Percentiles rank a stretch among this genome's conserved stretches.
Conservation (phyloP, 2,329 filamentous ascomycete species). For the Trichoderma simmonsii region DNA sequence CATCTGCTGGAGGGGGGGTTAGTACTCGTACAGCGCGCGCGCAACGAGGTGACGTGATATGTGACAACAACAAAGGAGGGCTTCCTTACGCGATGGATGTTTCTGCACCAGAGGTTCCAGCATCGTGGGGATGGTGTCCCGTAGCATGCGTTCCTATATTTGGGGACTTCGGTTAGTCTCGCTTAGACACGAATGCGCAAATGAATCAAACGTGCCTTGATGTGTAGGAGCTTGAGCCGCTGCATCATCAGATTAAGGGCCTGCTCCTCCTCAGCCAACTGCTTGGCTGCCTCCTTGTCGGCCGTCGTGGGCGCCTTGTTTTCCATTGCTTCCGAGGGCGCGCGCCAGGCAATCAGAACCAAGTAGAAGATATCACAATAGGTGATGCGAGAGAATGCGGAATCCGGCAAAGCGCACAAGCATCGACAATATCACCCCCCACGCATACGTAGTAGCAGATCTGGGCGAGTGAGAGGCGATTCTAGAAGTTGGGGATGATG, state of each 20-base stretch:
- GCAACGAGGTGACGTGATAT: background rate
- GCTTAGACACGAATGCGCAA: background rate
- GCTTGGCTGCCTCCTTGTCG: conserved; percentile 24
- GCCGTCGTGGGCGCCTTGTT: conserved; percentile 23
- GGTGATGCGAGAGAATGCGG: background rate
- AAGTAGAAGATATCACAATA: background rate
- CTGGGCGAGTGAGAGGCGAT: conserved; percentile 14
- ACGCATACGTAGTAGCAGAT: conserved; percentile 1
- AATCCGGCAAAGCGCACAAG: background rate
- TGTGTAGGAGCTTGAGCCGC: conserved; percentile 52
- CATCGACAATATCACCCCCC: background rate
- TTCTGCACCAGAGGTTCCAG: conserved; percentile 49
- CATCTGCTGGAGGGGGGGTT: background rate
- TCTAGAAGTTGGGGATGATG: conserved; percentile 17
- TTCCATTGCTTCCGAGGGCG: conserved; percentile 1
- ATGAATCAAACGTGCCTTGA: conserved; percentile 42
- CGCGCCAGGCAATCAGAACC: background rate
- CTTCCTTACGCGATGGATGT: conserved; percentile 48
- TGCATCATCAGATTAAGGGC: conserved; percentile 49
- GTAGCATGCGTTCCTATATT: conserved; percentile 33
- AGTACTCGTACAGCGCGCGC: background rate
- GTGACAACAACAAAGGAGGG: background rate
- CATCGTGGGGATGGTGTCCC: conserved; percentile 39
- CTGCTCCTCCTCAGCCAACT: conserved; percentile 46
- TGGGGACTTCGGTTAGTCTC: conserved; percentile 22